Evolutionary conservation across 305 asterid genomes (phyloP).

Genomic region (Fraxinus baroniana): DNA sequence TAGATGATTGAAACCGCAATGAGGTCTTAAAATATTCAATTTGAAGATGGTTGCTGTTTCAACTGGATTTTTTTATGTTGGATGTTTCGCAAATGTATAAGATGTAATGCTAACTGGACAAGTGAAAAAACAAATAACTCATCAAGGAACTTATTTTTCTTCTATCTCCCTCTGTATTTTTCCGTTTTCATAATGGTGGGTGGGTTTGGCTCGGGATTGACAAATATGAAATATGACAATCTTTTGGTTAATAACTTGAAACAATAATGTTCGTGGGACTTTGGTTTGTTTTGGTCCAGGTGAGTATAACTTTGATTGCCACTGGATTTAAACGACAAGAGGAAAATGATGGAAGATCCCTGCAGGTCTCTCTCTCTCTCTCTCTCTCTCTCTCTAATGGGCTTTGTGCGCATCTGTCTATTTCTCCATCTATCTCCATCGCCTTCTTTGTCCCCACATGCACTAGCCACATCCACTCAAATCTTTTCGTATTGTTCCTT

Average conservation of each 20-base stretch:
- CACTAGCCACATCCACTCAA: not conserved
- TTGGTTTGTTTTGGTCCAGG: slow-evolving; percentile 43
- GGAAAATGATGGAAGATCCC: slow-evolving; percentile 65
- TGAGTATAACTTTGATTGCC: slow-evolving; percentile 91
- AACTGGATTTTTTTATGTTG: not conserved
- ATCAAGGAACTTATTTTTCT: not conserved
- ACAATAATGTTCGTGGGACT: not conserved
- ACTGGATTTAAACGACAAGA: slow-evolving; percentile 96
- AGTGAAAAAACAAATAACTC: not conserved
- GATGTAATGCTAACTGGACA: not conserved
- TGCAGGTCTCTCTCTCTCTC: slow-evolving; percentile 47
- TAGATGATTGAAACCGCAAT: not conserved
- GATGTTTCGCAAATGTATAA: not conserved
- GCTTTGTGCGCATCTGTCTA: not conserved
- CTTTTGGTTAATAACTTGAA: not conserved
- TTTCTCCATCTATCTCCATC: not conserved
- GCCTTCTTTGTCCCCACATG: not conserved
- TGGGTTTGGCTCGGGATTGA: not conserved
- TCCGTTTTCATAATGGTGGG: not conserved
- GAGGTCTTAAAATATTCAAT: not conserved
- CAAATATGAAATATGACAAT: not conserved
- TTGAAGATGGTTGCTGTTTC: not conserved
- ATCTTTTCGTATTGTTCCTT: not conserved
- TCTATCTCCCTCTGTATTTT: not conserved
- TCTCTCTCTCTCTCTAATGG: not conserved